Conservation (phyloP, 2,329 filamentous ascomycete genomes). For the Metarhizium guizhouense region DNA sequence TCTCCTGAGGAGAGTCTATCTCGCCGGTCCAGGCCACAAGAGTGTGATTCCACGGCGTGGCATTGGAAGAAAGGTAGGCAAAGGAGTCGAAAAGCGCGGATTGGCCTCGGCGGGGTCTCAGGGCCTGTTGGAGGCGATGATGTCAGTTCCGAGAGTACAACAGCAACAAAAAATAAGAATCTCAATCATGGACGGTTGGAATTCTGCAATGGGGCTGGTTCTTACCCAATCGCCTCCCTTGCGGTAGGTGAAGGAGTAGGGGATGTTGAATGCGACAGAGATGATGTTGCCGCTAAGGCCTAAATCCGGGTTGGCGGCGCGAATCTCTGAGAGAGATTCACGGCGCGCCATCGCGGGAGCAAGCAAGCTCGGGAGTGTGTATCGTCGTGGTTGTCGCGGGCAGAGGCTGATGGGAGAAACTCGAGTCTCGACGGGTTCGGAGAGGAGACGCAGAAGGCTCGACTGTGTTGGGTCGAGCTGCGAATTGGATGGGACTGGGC, state of each 20-base stretch:
- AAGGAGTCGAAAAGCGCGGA: conserved; percentile 92
- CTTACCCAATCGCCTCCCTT: conserved; percentile 54
- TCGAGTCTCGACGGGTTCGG: not conserved
- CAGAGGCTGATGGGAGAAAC: not conserved
- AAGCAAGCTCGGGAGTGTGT: not conserved
- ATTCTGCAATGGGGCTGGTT: conserved; percentile 1
- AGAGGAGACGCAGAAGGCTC: not conserved
- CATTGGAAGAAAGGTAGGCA: conserved; percentile 73
- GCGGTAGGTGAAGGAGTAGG: conserved; percentile 49
- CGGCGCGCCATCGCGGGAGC: conserved; percentile 28
- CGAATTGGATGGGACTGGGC: not conserved
- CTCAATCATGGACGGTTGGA: not conserved
- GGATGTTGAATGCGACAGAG: conserved; percentile 56
- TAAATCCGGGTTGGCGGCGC: conserved; percentile 46
- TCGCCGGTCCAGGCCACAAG: conserved; percentile 95
- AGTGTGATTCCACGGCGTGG: conserved; percentile 82
- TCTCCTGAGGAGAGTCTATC: conserved; percentile 46
- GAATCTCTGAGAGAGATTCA: conserved; percentile 47
- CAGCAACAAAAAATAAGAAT: not conserved
- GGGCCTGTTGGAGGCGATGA: conserved; percentile 41
- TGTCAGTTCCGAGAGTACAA: not conserved
- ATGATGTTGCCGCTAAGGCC: conserved; percentile 56
- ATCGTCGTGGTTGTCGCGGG: not conserved
- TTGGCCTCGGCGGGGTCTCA: conserved; percentile 72
- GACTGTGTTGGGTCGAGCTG: not conserved